phyloP scores from a whole-genome alignment of 2,329 filamentous ascomycete genomes.

The Leptosphaerulina australis region DNA sequence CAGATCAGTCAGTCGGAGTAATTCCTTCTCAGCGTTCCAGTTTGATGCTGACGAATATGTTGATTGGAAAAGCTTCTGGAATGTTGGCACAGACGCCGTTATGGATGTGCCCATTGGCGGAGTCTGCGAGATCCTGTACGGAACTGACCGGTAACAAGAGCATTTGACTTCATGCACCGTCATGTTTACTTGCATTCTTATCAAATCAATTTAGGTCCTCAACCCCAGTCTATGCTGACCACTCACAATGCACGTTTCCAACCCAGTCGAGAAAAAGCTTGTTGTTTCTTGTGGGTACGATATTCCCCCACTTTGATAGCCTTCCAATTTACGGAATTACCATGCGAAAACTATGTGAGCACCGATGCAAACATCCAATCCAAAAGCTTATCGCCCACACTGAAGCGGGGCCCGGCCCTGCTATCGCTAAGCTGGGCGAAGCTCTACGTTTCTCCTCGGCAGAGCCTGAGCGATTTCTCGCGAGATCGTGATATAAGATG shows the following conservation, averaged over 20 bases:
- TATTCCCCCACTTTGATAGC: constrained; percentile 31
- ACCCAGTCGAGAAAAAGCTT: constrained; percentile 22
- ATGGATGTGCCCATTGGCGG: constrained; percentile 96
- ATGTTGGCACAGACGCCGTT: constrained; percentile 90
- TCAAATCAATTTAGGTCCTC: not conserved
- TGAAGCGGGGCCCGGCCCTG: constrained; percentile 1
- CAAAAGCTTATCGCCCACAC: not conserved
- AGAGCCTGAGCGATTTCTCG: constrained; percentile 7
- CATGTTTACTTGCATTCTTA: constrained; percentile 22
- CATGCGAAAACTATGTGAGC: constrained; percentile 19
- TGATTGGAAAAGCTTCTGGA: constrained; percentile 86
- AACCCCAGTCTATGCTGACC: not conserved
- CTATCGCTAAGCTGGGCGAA: constrained; percentile 22
- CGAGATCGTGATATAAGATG: constrained; percentile 26
- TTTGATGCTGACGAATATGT: constrained; percentile 52
- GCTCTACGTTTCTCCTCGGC: constrained; percentile 24
- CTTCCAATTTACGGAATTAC: constrained; percentile 28
- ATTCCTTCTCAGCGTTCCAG: constrained; percentile 42
- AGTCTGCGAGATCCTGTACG: constrained; percentile 93
- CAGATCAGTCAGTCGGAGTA: constrained; percentile 44
- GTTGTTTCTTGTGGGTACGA: constrained; percentile 17
- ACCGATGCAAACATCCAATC: constrained; percentile 13
- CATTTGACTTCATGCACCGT: constrained; percentile 16
- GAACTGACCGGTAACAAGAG: constrained; percentile 51
- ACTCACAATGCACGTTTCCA: constrained; percentile 12